Base-by-base conservation (phyloP, 2,329 filamentous ascomycete genomes). In the Gyromitra esculenta region DNA sequence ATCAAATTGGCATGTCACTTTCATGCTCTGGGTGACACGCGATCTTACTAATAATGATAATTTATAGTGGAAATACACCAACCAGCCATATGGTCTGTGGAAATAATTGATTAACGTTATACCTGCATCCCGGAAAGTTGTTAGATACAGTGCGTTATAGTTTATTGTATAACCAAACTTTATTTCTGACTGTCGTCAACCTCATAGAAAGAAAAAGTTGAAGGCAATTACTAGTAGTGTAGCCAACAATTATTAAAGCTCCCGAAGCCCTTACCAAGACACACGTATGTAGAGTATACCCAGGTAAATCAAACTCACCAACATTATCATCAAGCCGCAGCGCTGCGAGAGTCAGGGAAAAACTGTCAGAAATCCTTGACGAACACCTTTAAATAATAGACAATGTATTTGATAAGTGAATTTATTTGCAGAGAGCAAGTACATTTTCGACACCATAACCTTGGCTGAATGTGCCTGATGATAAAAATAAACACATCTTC, bases 1-100 rank as follows among this genome's bases (percentile, higher is more conserved):
- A 96, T 99, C 83, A 99, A 99, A 85, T 87, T 99, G 86, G 81
- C 81, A 79, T 70, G 77, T 77, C 72, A 37, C 21, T 37, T 50
- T n/a, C 37, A 31, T 54, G 18, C 39, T 43, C 25, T 8, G 18
- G 45, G 13, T 52, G 15, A 39, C 18, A 11, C 9, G 8, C 8
- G 63, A 39, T 37, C 9, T 56, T 31, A 9, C 45, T 79, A 57
- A 71, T 45, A 25, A 57, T 63, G 31, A 8, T 11, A 57, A 68
- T 48, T 9, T 54, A 25, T 54, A 81, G 80, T 91, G 90, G 90
- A 91, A 91, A 83, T 89, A 89, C 76, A 90, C 89, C 65, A 85
- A 86, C 59, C 89, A 89, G 57, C 86, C 88, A 1, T 91, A 91
- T 82, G 90, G 90, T 15, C 83, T 91, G 21, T 91, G 90, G 90